phyloP scores from a whole-genome alignment of 2,329 filamentous ascomycete species.

The Colletotrichum gloeosporioides region DNA sequence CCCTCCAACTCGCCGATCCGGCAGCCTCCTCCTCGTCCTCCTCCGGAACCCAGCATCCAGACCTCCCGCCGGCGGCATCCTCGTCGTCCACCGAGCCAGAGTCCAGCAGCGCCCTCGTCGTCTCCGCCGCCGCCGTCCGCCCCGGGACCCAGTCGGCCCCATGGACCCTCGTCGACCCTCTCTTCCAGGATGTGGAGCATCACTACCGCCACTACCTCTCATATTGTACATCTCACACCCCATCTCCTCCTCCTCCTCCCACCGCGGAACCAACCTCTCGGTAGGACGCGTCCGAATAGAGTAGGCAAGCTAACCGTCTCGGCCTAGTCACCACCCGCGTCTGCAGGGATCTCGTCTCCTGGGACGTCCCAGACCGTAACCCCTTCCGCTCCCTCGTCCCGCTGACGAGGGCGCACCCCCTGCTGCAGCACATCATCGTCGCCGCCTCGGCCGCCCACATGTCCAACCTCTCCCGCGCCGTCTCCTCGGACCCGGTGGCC shows the following conservation, averaged over 20 bases:
- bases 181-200: conserved; percentile 60
- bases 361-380: conserved; percentile 48
- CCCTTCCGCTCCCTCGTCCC: conserved; percentile 52
- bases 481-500: conserved; percentile 25
- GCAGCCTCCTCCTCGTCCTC: neutral
- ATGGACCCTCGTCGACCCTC: conserved; percentile 46
- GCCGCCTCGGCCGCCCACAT: conserved; percentile 55
- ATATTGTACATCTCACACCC: conserved; percentile 39
- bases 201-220: conserved; percentile 44
- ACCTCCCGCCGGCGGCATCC: neutral
- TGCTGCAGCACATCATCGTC: conserved; percentile 52
- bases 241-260: neutral
- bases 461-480: conserved; percentile 43
- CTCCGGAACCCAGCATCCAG: neutral
- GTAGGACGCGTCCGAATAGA: neutral
- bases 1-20: neutral
- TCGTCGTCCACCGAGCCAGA: neutral
- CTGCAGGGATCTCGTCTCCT: conserved; percentile 57
- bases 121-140: conserved; percentile 13
- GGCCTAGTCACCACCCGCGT: conserved; percentile 55
- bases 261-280: neutral
- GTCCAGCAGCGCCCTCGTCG: conserved; percentile 25
- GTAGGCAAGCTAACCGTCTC: conserved; percentile 1
- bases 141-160: conserved; percentile 30
- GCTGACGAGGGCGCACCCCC: conserved; percentile 43